phyloP scores from a whole-genome alignment of 2,329 filamentous ascomycete genomes.

The Dothistroma pini region DNA sequence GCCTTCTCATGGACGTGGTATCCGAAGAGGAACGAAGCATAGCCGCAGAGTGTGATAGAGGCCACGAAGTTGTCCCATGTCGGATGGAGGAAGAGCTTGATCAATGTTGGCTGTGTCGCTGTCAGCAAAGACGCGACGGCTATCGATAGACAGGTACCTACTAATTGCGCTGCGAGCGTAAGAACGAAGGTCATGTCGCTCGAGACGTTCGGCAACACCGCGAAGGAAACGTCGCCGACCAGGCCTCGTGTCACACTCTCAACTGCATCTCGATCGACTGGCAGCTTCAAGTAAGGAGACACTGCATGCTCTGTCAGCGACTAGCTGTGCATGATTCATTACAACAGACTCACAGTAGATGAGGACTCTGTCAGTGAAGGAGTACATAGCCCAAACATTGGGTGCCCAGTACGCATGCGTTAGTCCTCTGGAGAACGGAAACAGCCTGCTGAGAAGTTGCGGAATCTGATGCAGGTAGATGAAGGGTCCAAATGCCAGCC shows the following conservation, averaged over 20 bases:
- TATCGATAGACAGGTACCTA: slow-evolving; percentile 35
- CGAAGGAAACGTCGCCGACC: slow-evolving; percentile 90
- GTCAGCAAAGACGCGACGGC: not conserved
- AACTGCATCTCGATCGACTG: slow-evolving; percentile 69
- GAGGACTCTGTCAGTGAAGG: slow-evolving; percentile 77
- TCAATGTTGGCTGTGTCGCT: slow-evolving; percentile 58
- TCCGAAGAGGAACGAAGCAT: slow-evolving; percentile 93
- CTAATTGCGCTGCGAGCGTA: slow-evolving; percentile 76
- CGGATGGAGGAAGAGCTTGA: slow-evolving; percentile 76
- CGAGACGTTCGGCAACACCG: slow-evolving; percentile 82
- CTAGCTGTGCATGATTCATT: not conserved
- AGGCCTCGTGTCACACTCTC: slow-evolving; percentile 89
- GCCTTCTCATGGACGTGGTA: slow-evolving; percentile 99
- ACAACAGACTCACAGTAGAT: slow-evolving; percentile 63
- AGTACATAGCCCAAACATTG: slow-evolving; percentile 96
- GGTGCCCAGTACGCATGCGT: slow-evolving; percentile 99
- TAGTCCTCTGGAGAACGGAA: slow-evolving; percentile 88
- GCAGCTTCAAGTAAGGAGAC: slow-evolving; percentile 73
- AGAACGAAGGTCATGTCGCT: slow-evolving; percentile 76
- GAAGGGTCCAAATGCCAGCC: slow-evolving; percentile 85
- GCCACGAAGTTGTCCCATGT: slow-evolving; percentile 89
- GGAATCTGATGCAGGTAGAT: slow-evolving; percentile 73
- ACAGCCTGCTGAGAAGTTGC: slow-evolving; percentile 78
- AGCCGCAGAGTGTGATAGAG: slow-evolving; percentile 86
- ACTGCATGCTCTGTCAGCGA: slow-evolving; percentile 48